Evolutionary conservation across 768 basidiomycete genomes (phyloP).

Genomic region (Boletus bicolor): DNA sequence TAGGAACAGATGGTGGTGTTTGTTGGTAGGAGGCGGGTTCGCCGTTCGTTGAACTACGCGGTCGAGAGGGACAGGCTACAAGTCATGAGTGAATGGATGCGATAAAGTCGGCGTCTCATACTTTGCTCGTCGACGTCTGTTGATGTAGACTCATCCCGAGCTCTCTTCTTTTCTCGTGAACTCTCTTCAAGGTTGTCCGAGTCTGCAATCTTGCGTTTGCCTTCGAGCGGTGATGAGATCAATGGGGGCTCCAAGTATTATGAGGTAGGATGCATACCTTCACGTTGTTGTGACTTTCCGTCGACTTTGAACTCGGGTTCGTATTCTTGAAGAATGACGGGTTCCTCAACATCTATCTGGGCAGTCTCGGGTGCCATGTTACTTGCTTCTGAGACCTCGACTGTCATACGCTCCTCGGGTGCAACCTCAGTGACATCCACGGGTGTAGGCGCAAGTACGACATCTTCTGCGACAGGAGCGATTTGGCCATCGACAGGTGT

Average conservation of each 20-base stretch:
- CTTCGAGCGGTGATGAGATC: conserved; percentile 7
- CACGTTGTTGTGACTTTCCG: conserved; percentile 16
- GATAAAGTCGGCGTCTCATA: conserved; percentile 10
- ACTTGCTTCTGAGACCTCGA: conserved; percentile 5
- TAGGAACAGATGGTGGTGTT: conserved; percentile 33
- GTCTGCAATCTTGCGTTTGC: conserved; percentile 28
- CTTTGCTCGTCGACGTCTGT: conserved; percentile 44
- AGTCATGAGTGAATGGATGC: conserved; percentile 1
- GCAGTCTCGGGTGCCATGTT: neutral
- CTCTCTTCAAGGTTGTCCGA: conserved; percentile 23
- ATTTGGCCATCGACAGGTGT: conserved; percentile 6
- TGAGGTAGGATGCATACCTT: conserved; percentile 13
- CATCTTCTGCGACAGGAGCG: conserved; percentile 8
- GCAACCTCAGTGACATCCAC: conserved; percentile 2
- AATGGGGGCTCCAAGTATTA: neutral
- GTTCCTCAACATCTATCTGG: conserved; percentile 16
- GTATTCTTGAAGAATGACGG: conserved; percentile 6
- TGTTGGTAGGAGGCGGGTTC: conserved; percentile 16
- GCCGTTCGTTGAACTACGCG: conserved; percentile 12
- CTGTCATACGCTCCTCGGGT: conserved; percentile 8
- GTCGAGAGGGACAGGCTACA: conserved; percentile 17
- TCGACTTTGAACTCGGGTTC: conserved; percentile 1
- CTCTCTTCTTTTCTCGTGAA: conserved; percentile 27
- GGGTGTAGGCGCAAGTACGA: conserved; percentile 1
- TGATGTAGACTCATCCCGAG: conserved; percentile 23